Conservation (phyloP, 106 monocot species). For the Allium fistulosum region DNA sequence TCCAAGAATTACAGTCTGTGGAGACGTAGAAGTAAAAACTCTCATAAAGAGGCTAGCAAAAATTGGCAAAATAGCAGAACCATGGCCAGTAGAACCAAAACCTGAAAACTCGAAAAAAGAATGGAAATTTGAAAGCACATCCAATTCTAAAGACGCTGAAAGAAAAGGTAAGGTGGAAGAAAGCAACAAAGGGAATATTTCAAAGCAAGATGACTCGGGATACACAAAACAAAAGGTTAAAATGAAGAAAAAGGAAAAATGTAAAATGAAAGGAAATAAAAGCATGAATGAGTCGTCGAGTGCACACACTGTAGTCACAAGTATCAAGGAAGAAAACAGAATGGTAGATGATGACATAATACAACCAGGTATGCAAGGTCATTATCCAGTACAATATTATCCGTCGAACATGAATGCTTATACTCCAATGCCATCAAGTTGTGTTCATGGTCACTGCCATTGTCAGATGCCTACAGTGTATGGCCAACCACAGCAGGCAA, state of each 20-base stretch:
- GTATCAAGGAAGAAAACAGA: conserved; percentile 28
- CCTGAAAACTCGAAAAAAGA: background rate
- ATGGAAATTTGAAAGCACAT: conserved; percentile 1
- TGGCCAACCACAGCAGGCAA: conserved; percentile 4
- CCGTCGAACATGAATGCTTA: conserved; percentile 5
- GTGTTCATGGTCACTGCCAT: background rate
- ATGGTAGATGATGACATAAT: conserved; percentile 10
- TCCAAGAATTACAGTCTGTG: conserved; percentile 60
- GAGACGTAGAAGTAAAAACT: conserved; percentile 36
- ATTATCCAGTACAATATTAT: conserved; percentile 24
- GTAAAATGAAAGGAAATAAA: background rate
- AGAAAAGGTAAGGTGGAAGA: background rate
- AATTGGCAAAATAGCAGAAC: conserved; percentile 52
- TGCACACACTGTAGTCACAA: conserved; percentile 6
- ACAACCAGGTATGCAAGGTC: conserved; percentile 8
- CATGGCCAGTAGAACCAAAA: conserved; percentile 11
- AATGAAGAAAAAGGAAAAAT: background rate
- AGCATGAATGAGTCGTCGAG: background rate
- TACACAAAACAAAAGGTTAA: background rate
- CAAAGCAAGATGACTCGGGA: background rate
- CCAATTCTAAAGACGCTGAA: background rate
- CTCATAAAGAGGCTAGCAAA: conserved; percentile 64
- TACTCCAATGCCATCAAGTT: background rate
- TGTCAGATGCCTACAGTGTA: background rate
- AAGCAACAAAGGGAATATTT: background rate